Conservation (phyloP, 2,329 filamentous ascomycete genomes). For the Pestalotiopsis sp. region DNA sequence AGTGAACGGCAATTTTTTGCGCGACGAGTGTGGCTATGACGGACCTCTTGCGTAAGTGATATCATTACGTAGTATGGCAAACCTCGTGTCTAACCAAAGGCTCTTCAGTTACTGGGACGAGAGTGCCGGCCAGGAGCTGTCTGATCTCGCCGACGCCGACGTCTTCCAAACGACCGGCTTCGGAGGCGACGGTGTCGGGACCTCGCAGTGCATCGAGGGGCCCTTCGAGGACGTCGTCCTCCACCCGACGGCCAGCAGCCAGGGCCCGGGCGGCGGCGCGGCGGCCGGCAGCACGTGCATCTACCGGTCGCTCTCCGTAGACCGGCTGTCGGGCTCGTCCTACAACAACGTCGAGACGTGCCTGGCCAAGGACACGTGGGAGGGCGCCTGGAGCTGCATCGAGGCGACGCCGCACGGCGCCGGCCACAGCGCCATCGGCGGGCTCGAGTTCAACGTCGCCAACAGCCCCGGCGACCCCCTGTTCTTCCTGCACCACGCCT, state of each 20-base stretch:
- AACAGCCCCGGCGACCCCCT: constrained; percentile 30
- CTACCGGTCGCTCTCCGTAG: neutral
- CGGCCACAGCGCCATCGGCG: neutral
- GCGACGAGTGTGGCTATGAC: constrained; percentile 9
- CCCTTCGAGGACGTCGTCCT: constrained; percentile 2
- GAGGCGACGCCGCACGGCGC: neutral
- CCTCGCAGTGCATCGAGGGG: neutral
- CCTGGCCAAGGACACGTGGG: neutral
- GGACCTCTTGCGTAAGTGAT: constrained; percentile 4
- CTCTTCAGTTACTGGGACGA: neutral
- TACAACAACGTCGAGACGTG: constrained; percentile 9
- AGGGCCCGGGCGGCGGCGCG: neutral
- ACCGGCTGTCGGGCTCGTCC: neutral
- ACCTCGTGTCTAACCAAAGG: no score
- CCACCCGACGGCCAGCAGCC: neutral
- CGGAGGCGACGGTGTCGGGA: constrained; percentile 6
- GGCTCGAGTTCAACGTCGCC: neutral
- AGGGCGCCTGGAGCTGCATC: constrained; percentile 8
- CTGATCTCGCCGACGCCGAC: neutral
- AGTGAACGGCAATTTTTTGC: constrained; percentile 6
- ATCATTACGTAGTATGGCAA: neutral
- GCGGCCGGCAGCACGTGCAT: constrained; percentile 7
- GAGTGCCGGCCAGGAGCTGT: neutral
- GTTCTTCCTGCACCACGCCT: constrained; percentile 36
- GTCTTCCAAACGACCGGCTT: constrained; percentile 4